Base-by-base conservation (phyloP, 208 protist species). In the Crithidia acanthocephali region DNA sequence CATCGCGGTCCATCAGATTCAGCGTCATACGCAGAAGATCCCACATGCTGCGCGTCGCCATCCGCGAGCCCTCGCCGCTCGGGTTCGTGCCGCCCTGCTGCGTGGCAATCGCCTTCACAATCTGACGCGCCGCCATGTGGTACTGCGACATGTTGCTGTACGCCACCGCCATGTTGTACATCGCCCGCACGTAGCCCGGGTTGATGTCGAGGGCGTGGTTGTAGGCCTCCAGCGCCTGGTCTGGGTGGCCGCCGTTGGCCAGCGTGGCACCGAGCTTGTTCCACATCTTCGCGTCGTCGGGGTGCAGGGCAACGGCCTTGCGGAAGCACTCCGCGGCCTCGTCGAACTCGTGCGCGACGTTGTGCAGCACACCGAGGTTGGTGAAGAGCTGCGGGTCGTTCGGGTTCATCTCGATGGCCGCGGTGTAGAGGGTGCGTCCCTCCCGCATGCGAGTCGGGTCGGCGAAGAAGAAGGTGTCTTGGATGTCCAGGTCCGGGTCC, bases 241-340 rank as follows among this genome's bases (percentile, higher is more conserved):
- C 74, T 9, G 85, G 73, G 42, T 81, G 70, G 69, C 84, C 84
- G 16, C 83, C 84, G 64, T 97, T 97, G 25, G 93, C 93, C 37
- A 95, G 81, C 35, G 93, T 92, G 10, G 93, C 93, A 20, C 93
- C 93, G 28, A 97, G 81, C 84, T 95, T 95, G 80, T 97, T 97
- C 91, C 93, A 97, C 60, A 96, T 77, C 63, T 84, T 79, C 23
- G 84, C 76, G 55, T 93, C 88, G 18, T 86, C 70, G 9, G 93
- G 88, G 48, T 70, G 61, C n/a, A 92, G 55, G 48, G 84, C 75
- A n/a, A 96, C 83, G 18, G 90, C 90, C 28, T 79, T 79, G 63
- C 83, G 83, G 61, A 97, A 94, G 73, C 79, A 81, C 58, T 74
- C 78, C 6, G 86, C 89, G 10, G 93, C 93, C n/a, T 72, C 72